These are phyloP conservation scores for Tremella fuciformis DNA, from an alignment of 768 basidiomycete genomes.

Conservation along the genomic window DNA sequence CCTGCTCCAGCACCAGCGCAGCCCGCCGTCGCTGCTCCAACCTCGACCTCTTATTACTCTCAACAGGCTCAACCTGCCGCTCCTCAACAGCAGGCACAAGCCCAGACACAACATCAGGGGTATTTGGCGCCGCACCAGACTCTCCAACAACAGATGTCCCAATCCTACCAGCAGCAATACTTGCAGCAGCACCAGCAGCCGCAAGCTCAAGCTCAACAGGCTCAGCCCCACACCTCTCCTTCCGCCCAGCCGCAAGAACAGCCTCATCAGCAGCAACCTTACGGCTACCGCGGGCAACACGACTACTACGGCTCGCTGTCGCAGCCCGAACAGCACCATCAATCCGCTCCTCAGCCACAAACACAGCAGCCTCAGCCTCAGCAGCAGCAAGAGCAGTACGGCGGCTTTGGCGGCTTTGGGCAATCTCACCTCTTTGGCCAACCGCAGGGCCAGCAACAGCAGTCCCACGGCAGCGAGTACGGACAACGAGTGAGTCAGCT, in stretches of 20 bases:
- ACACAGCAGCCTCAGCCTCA: conserved; percentile 31
- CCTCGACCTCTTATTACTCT: conserved; percentile 4
- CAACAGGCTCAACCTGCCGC: conserved; percentile 21
- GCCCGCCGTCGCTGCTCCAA: conserved; percentile 8
- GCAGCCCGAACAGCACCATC: conserved; percentile 33
- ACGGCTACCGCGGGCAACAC: conserved; percentile 35
- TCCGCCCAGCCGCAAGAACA: conserved; percentile 30
- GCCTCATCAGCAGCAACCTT: conserved; percentile 31
- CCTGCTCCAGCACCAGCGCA: conserved; percentile 17
- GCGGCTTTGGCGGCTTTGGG: conserved; percentile 40
- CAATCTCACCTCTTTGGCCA: conserved; percentile 36
- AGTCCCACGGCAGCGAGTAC: conserved; percentile 41
- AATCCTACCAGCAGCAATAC: conserved; percentile 28
- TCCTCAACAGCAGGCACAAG: conserved; percentile 20
- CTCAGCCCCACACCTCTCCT: conserved; percentile 33
- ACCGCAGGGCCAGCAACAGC: conserved; percentile 15
- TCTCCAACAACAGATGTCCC: conserved; percentile 38
- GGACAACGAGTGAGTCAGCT: conserved; percentile 39
- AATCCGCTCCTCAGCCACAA: conserved; percentile 17
- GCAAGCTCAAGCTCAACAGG: conserved; percentile 31
- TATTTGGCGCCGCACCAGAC: conserved; percentile 40
- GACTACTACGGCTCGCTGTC: conserved; percentile 35
- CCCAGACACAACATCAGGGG: conserved; percentile 15
- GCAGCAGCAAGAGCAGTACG: conserved; percentile 17
- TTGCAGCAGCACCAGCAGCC: conserved; percentile 20